Conservation (phyloP, 139 green algal genomes). For the Yamagishiella unicocca region DNA sequence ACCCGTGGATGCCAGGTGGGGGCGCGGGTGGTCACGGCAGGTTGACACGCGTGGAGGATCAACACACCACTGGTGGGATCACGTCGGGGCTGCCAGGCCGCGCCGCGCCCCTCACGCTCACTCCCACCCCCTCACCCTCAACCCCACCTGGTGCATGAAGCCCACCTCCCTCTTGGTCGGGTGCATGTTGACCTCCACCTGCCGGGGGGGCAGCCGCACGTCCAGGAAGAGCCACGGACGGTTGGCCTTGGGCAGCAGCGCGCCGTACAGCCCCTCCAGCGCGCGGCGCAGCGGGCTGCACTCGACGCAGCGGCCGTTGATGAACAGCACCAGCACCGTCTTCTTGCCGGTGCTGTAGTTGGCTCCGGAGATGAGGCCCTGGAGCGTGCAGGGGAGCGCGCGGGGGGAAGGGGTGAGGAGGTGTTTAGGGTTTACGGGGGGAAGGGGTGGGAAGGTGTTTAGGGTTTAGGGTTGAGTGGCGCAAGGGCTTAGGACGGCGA, state of each 20-base stretch:
- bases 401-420: no score
- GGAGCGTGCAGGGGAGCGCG: no score
- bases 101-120: neutral
- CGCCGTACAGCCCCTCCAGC: conserved; percentile 80
- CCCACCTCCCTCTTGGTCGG: conserved; percentile 96
- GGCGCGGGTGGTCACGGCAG: no score
- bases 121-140: neutral
- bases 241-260: conserved; percentile 69
- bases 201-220: conserved; percentile 79
- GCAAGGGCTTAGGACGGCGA: no score
- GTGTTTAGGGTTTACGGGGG: no score
- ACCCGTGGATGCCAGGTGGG: no score
- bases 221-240: conserved; percentile 94
- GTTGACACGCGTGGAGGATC: no score
- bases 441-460: no score
- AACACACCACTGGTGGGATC: no score
- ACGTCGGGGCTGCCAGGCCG: no score
- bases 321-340: conserved; percentile 91
- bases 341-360: conserved; percentile 80
- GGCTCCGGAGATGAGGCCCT: conserved; percentile 79
- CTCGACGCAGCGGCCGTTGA: conserved; percentile 95
- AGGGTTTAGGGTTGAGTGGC: no score
- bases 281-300: conserved; percentile 80
- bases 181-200: conserved; percentile 98
- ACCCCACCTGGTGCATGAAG: conserved; percentile 84